A percentile compares a stretch with the other conserved stretches of the same genome.
phyloP scores from a whole-genome alignment of 805 yeast genomes.

The Scheffersomyces stipitis region DNA sequence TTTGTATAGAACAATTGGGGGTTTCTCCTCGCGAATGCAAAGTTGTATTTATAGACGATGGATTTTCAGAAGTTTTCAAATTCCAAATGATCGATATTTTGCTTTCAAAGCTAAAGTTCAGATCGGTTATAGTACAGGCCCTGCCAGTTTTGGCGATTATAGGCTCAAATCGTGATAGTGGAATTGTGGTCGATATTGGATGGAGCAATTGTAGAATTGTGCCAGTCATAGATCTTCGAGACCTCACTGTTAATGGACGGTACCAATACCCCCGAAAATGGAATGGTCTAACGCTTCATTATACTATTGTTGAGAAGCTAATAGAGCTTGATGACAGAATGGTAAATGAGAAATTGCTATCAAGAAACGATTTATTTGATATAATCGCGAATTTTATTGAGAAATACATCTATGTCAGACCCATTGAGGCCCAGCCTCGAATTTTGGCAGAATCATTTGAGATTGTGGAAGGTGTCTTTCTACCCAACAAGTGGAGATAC shows the following conservation, averaged over 20 bases:
- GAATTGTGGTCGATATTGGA: slow-evolving; percentile 28
- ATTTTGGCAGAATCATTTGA: slow-evolving; percentile 6
- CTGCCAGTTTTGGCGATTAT: slow-evolving; percentile 19
- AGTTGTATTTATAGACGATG: slow-evolving; percentile 19
- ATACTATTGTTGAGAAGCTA: slow-evolving; percentile 12
- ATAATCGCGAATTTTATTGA: slow-evolving; percentile 16
- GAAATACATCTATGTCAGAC: slow-evolving; percentile 10
- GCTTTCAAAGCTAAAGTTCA: slow-evolving; percentile 21
- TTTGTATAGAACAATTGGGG: slow-evolving; percentile 11
- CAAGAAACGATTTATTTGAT: slow-evolving; percentile 12
- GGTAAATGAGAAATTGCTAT: slow-evolving; percentile 7
- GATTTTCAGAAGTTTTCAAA: slow-evolving; percentile 15
- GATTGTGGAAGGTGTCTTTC: slow-evolving; percentile 8
- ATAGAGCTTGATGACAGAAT: slow-evolving; percentile 9
- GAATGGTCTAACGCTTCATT: slow-evolving; percentile 20
- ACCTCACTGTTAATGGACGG: not conserved
- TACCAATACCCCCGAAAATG: slow-evolving; percentile 1
- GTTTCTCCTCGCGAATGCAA: slow-evolving; percentile 20
- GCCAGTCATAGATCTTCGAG: slow-evolving; percentile 25
- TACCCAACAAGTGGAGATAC: slow-evolving; percentile 12
- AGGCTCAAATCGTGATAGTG: slow-evolving; percentile 19
- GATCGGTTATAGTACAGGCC: slow-evolving; percentile 21
- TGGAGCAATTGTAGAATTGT: slow-evolving; percentile 23
- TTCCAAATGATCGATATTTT: slow-evolving; percentile 16
- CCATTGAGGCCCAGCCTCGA: not conserved